A percentile compares a stretch with the other conserved stretches of the same genome.
These are phyloP conservation scores for Taiozyma sp. DNA, from an alignment of 1,139 yeast species.

Conservation along the genomic window DNA sequence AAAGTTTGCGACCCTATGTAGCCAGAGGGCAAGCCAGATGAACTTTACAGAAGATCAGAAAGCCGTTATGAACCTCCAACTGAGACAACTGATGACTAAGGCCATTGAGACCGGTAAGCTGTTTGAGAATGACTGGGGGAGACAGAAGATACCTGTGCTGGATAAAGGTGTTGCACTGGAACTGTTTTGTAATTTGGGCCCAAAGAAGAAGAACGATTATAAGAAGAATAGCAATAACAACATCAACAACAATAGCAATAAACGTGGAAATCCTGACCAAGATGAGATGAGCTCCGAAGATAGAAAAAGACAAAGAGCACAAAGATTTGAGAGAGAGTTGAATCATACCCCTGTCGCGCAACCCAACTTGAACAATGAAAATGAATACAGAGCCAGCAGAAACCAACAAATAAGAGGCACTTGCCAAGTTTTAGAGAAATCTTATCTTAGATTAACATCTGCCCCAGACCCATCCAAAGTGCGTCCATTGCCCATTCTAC, in stretches of 20 bases:
- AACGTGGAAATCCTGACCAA: background rate
- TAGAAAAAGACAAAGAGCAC: constrained; percentile 42
- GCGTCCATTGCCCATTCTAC: constrained; percentile 63
- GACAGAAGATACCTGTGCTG: constrained; percentile 51
- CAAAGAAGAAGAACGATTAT: constrained; percentile 8
- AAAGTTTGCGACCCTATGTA: constrained; percentile 43
- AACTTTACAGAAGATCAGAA: constrained; percentile 27
- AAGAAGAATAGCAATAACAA: constrained; percentile 5
- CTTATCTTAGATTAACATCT: constrained; percentile 79
- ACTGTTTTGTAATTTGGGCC: constrained; percentile 18
- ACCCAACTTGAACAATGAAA: background rate
- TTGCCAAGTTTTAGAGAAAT: constrained; percentile 63
- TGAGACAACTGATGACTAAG: constrained; percentile 41
- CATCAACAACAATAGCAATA: too few species aligned
- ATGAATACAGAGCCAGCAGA: constrained; percentile 3
- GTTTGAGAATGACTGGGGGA: constrained; percentile 56
- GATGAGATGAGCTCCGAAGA: constrained; percentile 29
- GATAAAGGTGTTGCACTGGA: constrained; percentile 14
- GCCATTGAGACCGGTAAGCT: constrained; percentile 46
- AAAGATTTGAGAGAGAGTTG: constrained; percentile 45
- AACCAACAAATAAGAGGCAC: constrained; percentile 54
- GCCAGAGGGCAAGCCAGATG: constrained; percentile 31
- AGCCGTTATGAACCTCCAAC: constrained; percentile 38
- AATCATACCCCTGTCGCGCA: constrained; percentile 16
- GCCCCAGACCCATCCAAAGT: constrained; percentile 86